Evolutionary conservation across 2,329 filamentous ascomycete species (phyloP).

Genomic region (Ophiostoma sp.): DNA sequence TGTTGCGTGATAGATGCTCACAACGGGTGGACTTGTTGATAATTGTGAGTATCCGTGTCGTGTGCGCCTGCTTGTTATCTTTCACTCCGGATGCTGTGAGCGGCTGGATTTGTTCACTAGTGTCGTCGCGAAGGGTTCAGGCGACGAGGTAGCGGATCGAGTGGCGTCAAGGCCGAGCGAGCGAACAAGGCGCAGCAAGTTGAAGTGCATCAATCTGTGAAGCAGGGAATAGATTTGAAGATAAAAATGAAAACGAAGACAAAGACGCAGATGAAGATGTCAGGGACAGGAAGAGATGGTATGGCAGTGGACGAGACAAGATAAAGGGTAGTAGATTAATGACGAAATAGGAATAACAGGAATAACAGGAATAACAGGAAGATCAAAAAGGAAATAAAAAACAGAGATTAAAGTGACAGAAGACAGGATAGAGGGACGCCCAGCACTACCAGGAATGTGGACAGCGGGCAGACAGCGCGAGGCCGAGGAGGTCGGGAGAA

Average conservation of each 20-base stretch:
- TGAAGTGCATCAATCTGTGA: slow-evolving; percentile 4
- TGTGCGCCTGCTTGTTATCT: not conserved
- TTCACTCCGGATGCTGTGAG: not conserved
- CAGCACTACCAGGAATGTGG: slow-evolving; percentile 12
- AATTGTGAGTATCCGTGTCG: slow-evolving; percentile 4
- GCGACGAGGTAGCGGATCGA: slow-evolving; percentile 10
- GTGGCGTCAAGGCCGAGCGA: not conserved
- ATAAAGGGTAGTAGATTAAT: not conserved
- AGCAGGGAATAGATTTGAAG: not conserved
- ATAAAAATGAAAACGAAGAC: not conserved
- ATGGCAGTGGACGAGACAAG: not conserved
- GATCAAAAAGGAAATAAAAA: slow-evolving; percentile 1
- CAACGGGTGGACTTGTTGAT: not conserved
- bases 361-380: slow-evolving; percentile 3
- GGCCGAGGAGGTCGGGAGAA: not conserved
- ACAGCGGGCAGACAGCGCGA: not conserved
- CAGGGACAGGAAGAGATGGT: not conserved
- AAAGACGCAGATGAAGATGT: not conserved
- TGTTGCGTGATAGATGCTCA: not conserved
- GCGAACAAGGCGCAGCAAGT: not conserved
- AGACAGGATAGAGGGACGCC: slow-evolving; percentile 10
- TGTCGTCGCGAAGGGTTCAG: slow-evolving; percentile 1
- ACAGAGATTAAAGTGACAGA: slow-evolving; percentile 5
- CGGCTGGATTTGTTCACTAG: not conserved
- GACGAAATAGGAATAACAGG: not conserved